phyloP scores from a whole-genome alignment of 352 stramenopile genomes.

The Pythium dissimile region DNA sequence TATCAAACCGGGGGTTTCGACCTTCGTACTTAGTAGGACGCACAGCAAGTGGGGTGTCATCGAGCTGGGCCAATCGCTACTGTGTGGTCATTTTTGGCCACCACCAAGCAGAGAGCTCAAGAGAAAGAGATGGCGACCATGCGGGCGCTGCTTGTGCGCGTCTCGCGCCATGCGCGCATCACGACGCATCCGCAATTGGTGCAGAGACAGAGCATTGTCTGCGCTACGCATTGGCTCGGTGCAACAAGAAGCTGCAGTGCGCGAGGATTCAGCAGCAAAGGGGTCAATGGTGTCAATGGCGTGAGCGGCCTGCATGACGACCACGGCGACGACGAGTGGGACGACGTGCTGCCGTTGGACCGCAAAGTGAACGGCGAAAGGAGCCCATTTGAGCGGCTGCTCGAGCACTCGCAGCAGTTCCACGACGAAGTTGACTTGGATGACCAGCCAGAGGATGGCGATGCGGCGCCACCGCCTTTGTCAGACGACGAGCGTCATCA shows the following conservation, averaged over 20 bases:
- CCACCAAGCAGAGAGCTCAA: not conserved
- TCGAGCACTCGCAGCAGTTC: slow-evolving; percentile 70
- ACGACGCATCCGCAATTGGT: not conserved
- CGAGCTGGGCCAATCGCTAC: no score
- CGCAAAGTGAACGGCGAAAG: slow-evolving; percentile 28
- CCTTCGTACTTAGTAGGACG: not conserved
- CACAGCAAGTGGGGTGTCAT: not conserved
- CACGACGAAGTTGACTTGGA: slow-evolving; percentile 24
- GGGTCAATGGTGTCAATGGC: slow-evolving; percentile 5
- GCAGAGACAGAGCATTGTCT: no score
- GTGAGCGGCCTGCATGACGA: slow-evolving; percentile 1
- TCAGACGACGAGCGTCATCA: no score
- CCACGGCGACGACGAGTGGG: slow-evolving; percentile 15
- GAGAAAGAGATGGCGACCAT: slow-evolving; percentile 7
- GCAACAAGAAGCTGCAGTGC: no score
- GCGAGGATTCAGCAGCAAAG: slow-evolving; percentile 17
- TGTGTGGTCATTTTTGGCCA: no score
- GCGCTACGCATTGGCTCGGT: no score
- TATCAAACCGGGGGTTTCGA: slow-evolving; percentile 1
- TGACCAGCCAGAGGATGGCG: slow-evolving; percentile 12
- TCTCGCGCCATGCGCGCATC: slow-evolving; percentile 7
- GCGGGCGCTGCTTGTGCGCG: slow-evolving; percentile 8
- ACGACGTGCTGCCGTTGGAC: slow-evolving; percentile 11
- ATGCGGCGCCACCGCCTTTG: no score
- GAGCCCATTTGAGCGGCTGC: slow-evolving; percentile 61